Evolutionary conservation across 352 stramenopile genomes (phyloP).

Genomic region (Pythium rhizo-oryzae): DNA sequence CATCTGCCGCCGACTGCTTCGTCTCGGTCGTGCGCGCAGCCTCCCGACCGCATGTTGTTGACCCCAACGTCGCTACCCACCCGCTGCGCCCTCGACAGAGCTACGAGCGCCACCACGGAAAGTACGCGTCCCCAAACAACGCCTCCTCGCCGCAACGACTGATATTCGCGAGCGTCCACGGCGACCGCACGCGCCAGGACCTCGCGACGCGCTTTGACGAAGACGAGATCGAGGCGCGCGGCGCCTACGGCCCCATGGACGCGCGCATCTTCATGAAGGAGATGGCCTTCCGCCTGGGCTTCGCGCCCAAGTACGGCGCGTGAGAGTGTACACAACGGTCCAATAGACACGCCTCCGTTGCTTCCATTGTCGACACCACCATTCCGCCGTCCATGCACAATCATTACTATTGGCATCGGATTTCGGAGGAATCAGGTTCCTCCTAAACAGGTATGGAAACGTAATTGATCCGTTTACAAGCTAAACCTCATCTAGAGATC

Average conservation of each 20-base stretch:
- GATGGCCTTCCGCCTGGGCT: slow-evolving; percentile 77
- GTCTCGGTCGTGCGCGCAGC: slow-evolving; percentile 53
- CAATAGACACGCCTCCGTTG: neutral
- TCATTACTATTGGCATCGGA: neutral
- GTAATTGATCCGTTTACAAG: neutral
- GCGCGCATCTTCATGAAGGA: slow-evolving; percentile 76
- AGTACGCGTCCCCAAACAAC: slow-evolving; percentile 35
- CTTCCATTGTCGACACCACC: neutral
- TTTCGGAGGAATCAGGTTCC: neutral
- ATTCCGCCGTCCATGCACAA: neutral
- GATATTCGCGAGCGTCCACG: slow-evolving; percentile 56
- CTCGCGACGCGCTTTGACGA: slow-evolving; percentile 49
- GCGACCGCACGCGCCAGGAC: slow-evolving; percentile 72
- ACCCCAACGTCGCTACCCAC: slow-evolving; percentile 28
- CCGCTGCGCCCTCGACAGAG: slow-evolving; percentile 68
- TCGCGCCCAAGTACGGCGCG: slow-evolving; percentile 80
- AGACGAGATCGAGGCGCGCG: slow-evolving; percentile 45
- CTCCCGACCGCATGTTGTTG: slow-evolving; percentile 16
- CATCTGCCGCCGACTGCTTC: slow-evolving; percentile 34
- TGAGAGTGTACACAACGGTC: slow-evolving; percentile 6
- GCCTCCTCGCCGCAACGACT: slow-evolving; percentile 25
- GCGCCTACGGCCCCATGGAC: slow-evolving; percentile 74
- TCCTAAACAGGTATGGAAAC: neutral
- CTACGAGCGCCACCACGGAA: slow-evolving; percentile 57
- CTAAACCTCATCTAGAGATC: neutral